These are phyloP conservation scores for Neurospora africana DNA, from an alignment of 495 filamentous ascomycete species.

Conservation along the genomic window DNA sequence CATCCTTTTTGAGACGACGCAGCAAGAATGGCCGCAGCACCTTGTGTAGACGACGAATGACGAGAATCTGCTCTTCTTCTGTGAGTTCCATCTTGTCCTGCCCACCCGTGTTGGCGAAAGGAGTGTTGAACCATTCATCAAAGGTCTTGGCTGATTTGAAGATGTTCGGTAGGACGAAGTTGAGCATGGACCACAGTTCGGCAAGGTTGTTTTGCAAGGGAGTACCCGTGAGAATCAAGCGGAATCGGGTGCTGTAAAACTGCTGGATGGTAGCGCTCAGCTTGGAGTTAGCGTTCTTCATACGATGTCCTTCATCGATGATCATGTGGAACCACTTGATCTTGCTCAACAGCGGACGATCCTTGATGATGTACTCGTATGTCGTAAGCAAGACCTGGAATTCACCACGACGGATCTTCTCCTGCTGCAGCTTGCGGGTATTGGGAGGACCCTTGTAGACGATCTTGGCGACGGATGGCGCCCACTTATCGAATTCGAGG, in stretches of 20 bases:
- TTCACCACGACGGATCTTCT: constrained; percentile 84
- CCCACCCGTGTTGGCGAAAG: constrained; percentile 94
- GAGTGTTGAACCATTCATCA: constrained; percentile 99
- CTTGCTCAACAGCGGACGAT: constrained; percentile 85
- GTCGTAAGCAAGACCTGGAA: constrained; percentile 97
- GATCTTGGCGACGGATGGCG: constrained; percentile 69
- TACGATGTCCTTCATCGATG: constrained; percentile 97
- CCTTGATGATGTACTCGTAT: constrained; percentile 99
- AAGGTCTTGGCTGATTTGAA: constrained; percentile 99
- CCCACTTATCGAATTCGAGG: constrained; percentile 98
- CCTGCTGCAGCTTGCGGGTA: constrained; percentile 78
- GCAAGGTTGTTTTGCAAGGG: constrained; percentile 95
- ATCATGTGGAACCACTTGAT: constrained; percentile 99
- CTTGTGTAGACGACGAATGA: constrained; percentile 97
- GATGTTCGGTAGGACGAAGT: constrained; percentile 95
- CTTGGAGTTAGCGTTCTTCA: constrained; percentile 99
- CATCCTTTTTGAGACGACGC: constrained; percentile 97
- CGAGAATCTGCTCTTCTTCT: constrained; percentile 98
- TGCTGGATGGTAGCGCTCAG: constrained; percentile 87
- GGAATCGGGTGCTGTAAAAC: constrained; percentile 90
- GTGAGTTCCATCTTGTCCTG: constrained; percentile 98
- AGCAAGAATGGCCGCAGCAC: constrained; percentile 94
- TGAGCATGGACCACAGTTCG: constrained; percentile 93
- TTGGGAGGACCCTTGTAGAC: constrained; percentile 96
- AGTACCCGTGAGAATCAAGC: constrained; percentile 93